Evolutionary conservation across 2,329 filamentous ascomycete genomes (phyloP).

Genomic region (Colletotrichum tabaci): DNA sequence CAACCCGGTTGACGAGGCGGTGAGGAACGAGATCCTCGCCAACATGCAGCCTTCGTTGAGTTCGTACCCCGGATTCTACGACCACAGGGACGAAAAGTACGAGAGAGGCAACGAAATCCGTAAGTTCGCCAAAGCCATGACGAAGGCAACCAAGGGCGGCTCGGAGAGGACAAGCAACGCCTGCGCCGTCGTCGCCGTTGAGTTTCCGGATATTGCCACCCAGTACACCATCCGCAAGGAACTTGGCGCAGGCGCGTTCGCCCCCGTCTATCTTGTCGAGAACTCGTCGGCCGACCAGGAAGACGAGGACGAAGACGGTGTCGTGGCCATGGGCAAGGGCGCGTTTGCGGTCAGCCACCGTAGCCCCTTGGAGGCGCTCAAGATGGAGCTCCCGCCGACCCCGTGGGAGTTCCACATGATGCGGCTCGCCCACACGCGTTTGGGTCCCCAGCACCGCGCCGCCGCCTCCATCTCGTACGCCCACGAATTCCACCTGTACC

Average conservation of each 20-base stretch:
- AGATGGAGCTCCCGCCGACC: constrained; percentile 91
- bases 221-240: constrained; percentile 87
- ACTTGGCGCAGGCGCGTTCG: constrained; percentile 93
- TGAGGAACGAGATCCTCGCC: constrained; percentile 82
- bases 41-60: constrained; percentile 81
- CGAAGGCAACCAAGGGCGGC: constrained; percentile 69
- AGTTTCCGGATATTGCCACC: constrained; percentile 75
- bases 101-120: constrained; percentile 83
- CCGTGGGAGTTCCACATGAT: constrained; percentile 99
- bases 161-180: constrained; percentile 75
- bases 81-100: constrained; percentile 75
- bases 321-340: constrained; percentile 72
- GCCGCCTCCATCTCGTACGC: constrained; percentile 84
- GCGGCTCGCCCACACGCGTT: constrained; percentile 81
- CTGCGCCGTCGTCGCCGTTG: constrained; percentile 73
- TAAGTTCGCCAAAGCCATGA: constrained; percentile 80
- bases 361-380: constrained; percentile 83
- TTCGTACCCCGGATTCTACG: constrained; percentile 85
- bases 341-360: constrained; percentile 71
- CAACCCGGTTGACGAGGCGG: constrained; percentile 86
- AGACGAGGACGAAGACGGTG: constrained; percentile 61
- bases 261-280: constrained; percentile 93
- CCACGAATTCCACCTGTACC: constrained; percentile 92
- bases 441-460: constrained; percentile 80
- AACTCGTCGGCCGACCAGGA: constrained; percentile 70